Conservation (phyloP, 2,329 filamentous ascomycete genomes). For the Cercospora zeae-maydis region DNA sequence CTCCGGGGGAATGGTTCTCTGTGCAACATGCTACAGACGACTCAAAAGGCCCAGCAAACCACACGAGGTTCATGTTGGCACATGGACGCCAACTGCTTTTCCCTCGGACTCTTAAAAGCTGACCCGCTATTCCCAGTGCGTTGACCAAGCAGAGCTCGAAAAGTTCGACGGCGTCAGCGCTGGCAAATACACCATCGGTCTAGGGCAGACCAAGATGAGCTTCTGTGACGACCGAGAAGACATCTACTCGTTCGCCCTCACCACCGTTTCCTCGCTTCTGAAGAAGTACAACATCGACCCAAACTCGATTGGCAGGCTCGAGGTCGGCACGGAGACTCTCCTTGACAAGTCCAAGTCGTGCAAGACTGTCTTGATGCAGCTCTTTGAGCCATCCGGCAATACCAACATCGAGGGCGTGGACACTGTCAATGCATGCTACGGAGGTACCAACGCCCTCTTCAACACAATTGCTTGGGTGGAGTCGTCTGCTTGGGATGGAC, state of each 20-base stretch:
- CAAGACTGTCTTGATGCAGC: slow-evolving; percentile 54
- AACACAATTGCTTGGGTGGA: slow-evolving; percentile 54
- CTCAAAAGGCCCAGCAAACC: neutral
- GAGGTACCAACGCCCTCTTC: slow-evolving; percentile 54
- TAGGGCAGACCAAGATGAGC: slow-evolving; percentile 55
- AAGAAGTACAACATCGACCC: slow-evolving; percentile 53
- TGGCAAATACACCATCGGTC: slow-evolving; percentile 54
- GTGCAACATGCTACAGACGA: neutral
- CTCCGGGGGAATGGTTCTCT: neutral
- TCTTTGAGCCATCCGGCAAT: slow-evolving; percentile 51
- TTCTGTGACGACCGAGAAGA: slow-evolving; percentile 56
- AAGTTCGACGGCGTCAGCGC: slow-evolving; percentile 53
- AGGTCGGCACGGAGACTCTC: slow-evolving; percentile 54
- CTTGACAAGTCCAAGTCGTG: slow-evolving; percentile 56
- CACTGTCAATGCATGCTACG: slow-evolving; percentile 54
- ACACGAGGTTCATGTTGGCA: neutral
- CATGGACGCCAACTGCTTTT: neutral
- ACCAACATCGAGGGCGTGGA: slow-evolving; percentile 54
- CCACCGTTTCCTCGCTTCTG: slow-evolving; percentile 50
- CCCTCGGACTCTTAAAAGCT: slow-evolving; percentile 5
- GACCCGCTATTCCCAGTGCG: slow-evolving; percentile 42
- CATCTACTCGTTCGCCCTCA: slow-evolving; percentile 54
- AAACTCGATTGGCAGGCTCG: slow-evolving; percentile 50
- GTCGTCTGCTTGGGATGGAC: slow-evolving; percentile 53
- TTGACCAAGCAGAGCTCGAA: slow-evolving; percentile 53